These are phyloP conservation scores for Brassica incana DNA, from an alignment of 345 rosid genomes.

Conservation along the genomic window DNA sequence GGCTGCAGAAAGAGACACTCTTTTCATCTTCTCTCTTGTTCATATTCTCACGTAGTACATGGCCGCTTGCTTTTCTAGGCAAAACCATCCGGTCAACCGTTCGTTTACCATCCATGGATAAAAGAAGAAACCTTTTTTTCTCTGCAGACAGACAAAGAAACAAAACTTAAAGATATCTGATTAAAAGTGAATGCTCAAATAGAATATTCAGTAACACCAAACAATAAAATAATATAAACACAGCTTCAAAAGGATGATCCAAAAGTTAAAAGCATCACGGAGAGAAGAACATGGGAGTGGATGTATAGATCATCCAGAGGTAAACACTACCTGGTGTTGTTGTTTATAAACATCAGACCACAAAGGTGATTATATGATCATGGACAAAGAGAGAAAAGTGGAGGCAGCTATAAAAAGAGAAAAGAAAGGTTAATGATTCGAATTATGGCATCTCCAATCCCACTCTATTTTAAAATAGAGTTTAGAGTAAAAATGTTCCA, in stretches of 20 bases:
- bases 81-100: slow-evolving; percentile 34
- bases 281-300: slow-evolving; percentile 10
- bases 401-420: background rate
- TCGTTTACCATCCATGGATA: slow-evolving; percentile 77
- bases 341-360: slow-evolving; percentile 23
- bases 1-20: slow-evolving; percentile 58
- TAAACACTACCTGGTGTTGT: background rate
- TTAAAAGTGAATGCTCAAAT: background rate
- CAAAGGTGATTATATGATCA: slow-evolving; percentile 12
- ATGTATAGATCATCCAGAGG: slow-evolving; percentile 22
- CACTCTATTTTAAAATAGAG: too few species aligned
- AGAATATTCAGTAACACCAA: slow-evolving; percentile 21
- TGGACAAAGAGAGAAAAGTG: slow-evolving; percentile 27
- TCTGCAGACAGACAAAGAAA: slow-evolving; percentile 17
- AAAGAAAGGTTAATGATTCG: background rate
- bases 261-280: background rate
- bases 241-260: slow-evolving; percentile 6
- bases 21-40: slow-evolving; percentile 53
- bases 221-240: slow-evolving; percentile 8
- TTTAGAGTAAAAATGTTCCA: too few species aligned
- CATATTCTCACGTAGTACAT: slow-evolving; percentile 56
- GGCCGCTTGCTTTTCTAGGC: slow-evolving; percentile 56
- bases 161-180: background rate
- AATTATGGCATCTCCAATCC: background rate
- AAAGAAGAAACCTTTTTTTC: background rate